Conservation (phyloP, 805 yeast genomes). For the Saturnispora diversa region DNA sequence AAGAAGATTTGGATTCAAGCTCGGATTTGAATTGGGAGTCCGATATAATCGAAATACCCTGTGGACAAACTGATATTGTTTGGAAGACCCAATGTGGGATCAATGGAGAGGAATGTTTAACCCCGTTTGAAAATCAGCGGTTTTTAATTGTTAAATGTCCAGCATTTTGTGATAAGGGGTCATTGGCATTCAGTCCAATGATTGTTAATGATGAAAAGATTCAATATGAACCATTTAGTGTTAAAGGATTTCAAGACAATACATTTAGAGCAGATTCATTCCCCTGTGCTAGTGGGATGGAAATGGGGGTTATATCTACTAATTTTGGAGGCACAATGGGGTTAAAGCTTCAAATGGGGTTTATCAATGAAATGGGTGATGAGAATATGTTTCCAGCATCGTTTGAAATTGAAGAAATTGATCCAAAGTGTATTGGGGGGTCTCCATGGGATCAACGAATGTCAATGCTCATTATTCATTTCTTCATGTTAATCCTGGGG, state of each 20-base stretch:
- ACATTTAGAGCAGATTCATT: constrained; percentile 87
- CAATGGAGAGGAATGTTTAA: constrained; percentile 48
- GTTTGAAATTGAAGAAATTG: not conserved
- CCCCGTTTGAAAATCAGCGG: constrained; percentile 30
- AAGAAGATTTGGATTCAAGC: too few species aligned
- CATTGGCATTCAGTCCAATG: constrained; percentile 51
- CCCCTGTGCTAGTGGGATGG: constrained; percentile 85
- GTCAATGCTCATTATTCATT: not conserved
- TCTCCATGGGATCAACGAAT: not conserved
- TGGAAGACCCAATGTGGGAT: constrained; percentile 79
- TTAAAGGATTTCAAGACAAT: constrained; percentile 68
- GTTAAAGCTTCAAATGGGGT: constrained; percentile 57
- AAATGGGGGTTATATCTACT: constrained; percentile 72
- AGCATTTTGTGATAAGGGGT: constrained; percentile 70
- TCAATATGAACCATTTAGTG: constrained; percentile 61
- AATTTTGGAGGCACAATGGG: constrained; percentile 39
- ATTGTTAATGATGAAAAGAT: constrained; percentile 64
- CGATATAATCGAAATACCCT: constrained; percentile 33
- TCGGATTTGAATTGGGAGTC: not conserved
- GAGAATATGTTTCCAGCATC: constrained; percentile 1
- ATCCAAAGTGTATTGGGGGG: not conserved
- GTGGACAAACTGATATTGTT: constrained; percentile 37
- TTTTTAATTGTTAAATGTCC: constrained; percentile 65
- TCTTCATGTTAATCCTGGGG: not conserved
- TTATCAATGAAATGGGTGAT: not conserved